Base-by-base conservation (phyloP, 1,284 basidiomycete species). In the Boletus smithii region DNA sequence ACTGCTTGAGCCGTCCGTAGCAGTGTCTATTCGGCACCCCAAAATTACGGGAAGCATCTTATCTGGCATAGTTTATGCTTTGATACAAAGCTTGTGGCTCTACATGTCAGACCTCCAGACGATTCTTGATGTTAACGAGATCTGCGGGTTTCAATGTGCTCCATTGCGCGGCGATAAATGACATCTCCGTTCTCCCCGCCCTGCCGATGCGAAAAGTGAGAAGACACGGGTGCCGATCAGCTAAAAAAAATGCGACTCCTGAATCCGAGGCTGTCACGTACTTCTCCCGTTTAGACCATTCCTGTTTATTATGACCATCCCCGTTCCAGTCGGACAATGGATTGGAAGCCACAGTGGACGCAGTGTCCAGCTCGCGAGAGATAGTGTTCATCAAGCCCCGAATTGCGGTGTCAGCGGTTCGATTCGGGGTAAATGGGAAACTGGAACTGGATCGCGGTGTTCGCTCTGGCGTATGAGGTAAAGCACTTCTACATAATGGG, bases 391-490 rank as follows among this genome's bases (percentile, higher is more conserved):
- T 65, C 54, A 79, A 57, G 17, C 73, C 72, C 53, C 73, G 70
- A 55, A 80, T 69, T 11, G 74, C 67, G 42, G 68, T 61, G 51
- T 77, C 73, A n/a, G 74, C 76, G 32, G 74, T 69, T 54, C 80
- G 72, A 64, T 81, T 81, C 22, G 80, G 80, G 30, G 76, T 72
- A 61, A 85, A 84, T 0, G 81, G 83, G 53, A 80, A 81, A 14
- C 75, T 75, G 49, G 67, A 65, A 32, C 68, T 63, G 34, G 69
- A 60, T 16, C 80, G 77, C 20, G 80, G 80, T 23, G 67, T 59
- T 38, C 60, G 64, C 53, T 79, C 74, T 23, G 75, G 74, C 2
- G 77, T 77, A 42, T 70, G 67, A 48, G 75, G 72, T 43, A 83
- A 66, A 33, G 71, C 53, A 44, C 72, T 72, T 55, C 81, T 79